Percentiles rank a stretch among this genome's conserved stretches.
Evolutionary conservation across 345 rosid genomes (phyloP).

Genomic region (Conringia planisiliqua): DNA sequence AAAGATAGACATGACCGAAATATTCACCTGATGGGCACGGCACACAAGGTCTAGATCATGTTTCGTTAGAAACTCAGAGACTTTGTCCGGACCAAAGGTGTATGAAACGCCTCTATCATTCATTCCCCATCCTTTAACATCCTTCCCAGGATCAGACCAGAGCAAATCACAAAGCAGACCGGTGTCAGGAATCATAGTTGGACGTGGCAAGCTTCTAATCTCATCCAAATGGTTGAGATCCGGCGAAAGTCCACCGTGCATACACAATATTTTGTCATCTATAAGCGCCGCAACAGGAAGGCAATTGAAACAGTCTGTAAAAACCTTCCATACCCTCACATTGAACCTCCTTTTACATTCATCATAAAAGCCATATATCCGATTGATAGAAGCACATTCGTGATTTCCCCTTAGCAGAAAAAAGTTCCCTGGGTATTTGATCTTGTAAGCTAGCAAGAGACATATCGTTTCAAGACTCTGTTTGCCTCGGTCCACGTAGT

Average conservation of each 20-base stretch:
- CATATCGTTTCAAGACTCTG: conserved; percentile 95
- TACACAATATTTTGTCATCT: conserved; percentile 89
- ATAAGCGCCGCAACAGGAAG: conserved; percentile 90
- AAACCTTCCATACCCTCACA: conserved; percentile 89
- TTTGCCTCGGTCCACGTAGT: conserved; percentile 95
- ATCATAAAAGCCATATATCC: conserved; percentile 92
- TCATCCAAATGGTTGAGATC: conserved; percentile 77
- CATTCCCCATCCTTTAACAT: conserved; percentile 93
- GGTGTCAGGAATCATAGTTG: conserved; percentile 70
- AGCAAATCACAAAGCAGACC: conserved; percentile 91
- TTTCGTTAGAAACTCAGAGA: conserved; percentile 63
- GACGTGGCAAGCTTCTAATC: conserved; percentile 66
- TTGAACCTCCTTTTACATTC: conserved; percentile 92
- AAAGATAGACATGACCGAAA: neutral
- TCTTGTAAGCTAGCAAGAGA: conserved; percentile 86
- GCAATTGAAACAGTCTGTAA: conserved; percentile 87
- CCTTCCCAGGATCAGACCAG: conserved; percentile 95
- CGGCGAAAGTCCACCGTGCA: conserved; percentile 98
- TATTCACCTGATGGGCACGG: conserved; percentile 89
- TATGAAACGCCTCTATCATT: conserved; percentile 93
- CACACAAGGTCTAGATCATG: conserved; percentile 92
- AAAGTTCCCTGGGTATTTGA: conserved; percentile 89
- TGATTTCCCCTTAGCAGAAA: conserved; percentile 90
- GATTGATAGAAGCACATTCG: conserved; percentile 88
- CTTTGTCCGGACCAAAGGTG: conserved; percentile 88